Evolutionary conservation across 345 rosid species (phyloP).

Genomic region (Eucalyptus albens): DNA sequence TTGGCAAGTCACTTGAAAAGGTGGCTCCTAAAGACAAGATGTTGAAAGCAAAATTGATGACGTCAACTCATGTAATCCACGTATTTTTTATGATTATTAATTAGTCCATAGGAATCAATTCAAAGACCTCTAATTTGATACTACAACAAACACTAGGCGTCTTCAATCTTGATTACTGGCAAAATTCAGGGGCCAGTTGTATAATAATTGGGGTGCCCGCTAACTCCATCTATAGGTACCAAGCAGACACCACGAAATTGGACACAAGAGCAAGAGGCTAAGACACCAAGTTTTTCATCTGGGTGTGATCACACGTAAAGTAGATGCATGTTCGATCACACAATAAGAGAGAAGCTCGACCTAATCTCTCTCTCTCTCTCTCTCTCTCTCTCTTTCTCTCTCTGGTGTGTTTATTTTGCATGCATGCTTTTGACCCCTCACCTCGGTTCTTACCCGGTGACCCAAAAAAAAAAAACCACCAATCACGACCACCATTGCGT

Average conservation of each 20-base stretch:
- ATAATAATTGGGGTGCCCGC: background rate
- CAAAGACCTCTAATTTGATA: background rate
- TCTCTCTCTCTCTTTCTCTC: too few relatives aligned
- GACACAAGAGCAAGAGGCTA: too few relatives aligned
- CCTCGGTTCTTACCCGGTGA: too few relatives aligned
- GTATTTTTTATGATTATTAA: background rate
- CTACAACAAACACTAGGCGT: background rate
- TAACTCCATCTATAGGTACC: background rate
- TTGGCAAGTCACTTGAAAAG: background rate
- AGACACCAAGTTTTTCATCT: background rate
- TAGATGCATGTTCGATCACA: too few relatives aligned
- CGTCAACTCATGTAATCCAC: background rate
- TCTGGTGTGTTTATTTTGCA: too few relatives aligned
- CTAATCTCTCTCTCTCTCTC: too few relatives aligned
- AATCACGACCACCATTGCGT: too few relatives aligned
- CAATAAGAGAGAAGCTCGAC: too few relatives aligned
- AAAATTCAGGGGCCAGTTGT: background rate
- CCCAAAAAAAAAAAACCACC: too few relatives aligned
- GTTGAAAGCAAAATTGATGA: background rate
- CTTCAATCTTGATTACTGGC: background rate
- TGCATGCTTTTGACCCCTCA: too few relatives aligned
- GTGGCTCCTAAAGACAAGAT: background rate
- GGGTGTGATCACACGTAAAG: too few relatives aligned
- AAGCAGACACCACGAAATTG: too few relatives aligned
- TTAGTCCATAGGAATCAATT: accelerated